phyloP scores from a whole-genome alignment of 139 green algal species.

The Microglena sp. region DNA sequence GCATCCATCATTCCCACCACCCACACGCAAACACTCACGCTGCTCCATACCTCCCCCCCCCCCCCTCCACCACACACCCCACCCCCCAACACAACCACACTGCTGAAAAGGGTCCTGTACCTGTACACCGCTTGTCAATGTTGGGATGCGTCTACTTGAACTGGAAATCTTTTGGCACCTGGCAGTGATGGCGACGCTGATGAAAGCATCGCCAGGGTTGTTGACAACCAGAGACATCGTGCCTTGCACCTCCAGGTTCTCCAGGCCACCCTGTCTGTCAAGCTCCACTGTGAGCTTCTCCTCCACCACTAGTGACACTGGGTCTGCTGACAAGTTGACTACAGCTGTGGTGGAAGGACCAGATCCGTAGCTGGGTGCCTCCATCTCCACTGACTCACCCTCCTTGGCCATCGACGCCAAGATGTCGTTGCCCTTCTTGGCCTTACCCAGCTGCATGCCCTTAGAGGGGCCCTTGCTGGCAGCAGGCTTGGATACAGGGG shows the following conservation, averaged over 20 bases:
- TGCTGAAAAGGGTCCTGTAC: too few relatives aligned
- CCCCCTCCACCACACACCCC: too few relatives aligned
- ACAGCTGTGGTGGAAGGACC: slow-evolving; percentile 12
- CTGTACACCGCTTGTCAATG: slow-evolving; percentile 93
- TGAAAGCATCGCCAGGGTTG: slow-evolving; percentile 60
- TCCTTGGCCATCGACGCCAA: slow-evolving; percentile 71
- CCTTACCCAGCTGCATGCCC: slow-evolving; percentile 81
- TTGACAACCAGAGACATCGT: slow-evolving; percentile 38
- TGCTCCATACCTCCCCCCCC: too few relatives aligned
- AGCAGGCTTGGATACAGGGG: too few relatives aligned
- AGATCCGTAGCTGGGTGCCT: too few relatives aligned
- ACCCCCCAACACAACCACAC: too few relatives aligned
- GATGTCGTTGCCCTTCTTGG: slow-evolving; percentile 71
- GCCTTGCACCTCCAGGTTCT: slow-evolving; percentile 86
- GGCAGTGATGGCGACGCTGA: slow-evolving; percentile 49
- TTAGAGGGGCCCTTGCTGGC: slow-evolving; percentile 32
- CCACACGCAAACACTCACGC: too few relatives aligned
- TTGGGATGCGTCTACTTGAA: slow-evolving; percentile 99
- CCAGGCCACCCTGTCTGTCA: slow-evolving; percentile 81
- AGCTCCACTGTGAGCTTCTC: slow-evolving; percentile 76
- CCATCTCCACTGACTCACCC: slow-evolving; percentile 59
- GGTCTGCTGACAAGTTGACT: slow-evolving; percentile 24
- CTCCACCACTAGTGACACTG: slow-evolving; percentile 57
- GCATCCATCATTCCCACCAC: too few relatives aligned
- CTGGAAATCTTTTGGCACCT: slow-evolving; percentile 76